Percentiles rank a stretch among this genome's conserved stretches.
phyloP scores from a whole-genome alignment of 768 basidiomycete species.

The Leucocoprinus sp. region DNA sequence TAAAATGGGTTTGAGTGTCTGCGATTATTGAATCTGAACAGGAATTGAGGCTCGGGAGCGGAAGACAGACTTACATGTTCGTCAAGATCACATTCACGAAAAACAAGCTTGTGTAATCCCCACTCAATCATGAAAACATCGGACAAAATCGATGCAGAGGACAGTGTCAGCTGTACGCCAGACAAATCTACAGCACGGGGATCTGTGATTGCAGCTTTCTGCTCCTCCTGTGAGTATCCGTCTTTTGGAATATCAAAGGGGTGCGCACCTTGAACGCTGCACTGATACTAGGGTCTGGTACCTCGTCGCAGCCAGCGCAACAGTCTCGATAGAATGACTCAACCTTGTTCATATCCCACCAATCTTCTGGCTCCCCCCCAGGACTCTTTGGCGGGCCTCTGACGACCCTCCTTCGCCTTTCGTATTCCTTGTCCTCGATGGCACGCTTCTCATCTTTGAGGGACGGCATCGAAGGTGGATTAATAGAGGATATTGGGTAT shows the following conservation, averaged over 20 bases:
- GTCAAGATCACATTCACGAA: constrained; percentile 84
- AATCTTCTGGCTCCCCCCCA: constrained; percentile 41
- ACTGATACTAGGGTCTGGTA: constrained; percentile 56
- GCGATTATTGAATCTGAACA: background rate
- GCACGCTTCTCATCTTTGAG: constrained; percentile 75
- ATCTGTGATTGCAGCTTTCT: constrained; percentile 44
- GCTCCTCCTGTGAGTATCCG: constrained; percentile 8
- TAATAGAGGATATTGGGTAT: constrained; percentile 81
- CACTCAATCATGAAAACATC: constrained; percentile 92
- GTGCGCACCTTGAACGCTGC: constrained; percentile 56
- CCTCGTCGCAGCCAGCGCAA: constrained; percentile 69
- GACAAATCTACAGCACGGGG: constrained; percentile 78
- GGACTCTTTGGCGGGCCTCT: constrained; percentile 39
- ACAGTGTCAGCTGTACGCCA: constrained; percentile 61
- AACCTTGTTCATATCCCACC: constrained; percentile 84
- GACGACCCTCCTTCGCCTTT: constrained; percentile 59
- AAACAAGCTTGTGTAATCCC: constrained; percentile 78
- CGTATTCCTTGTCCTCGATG: constrained; percentile 70
- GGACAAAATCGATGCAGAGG: constrained; percentile 72
- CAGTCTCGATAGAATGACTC: constrained; percentile 84
- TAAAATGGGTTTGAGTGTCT: constrained; percentile 84
- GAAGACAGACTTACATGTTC: constrained; percentile 47
- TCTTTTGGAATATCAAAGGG: background rate
- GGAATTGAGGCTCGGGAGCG: background rate
- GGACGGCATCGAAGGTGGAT: constrained; percentile 74